Base-by-base conservation (phyloP, 169 alveolate species). In the Cryptosporidium viatorum region DNA sequence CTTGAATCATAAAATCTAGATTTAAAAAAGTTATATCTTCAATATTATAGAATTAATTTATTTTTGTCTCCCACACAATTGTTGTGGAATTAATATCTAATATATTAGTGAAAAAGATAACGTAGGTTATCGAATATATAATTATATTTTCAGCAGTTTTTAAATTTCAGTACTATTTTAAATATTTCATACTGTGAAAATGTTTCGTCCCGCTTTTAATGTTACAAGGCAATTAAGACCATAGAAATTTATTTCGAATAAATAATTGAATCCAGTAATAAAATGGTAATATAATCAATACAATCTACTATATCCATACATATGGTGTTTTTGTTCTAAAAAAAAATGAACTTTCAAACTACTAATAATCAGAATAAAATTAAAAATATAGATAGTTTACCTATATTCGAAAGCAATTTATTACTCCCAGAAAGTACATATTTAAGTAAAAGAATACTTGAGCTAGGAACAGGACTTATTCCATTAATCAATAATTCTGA, bases 391-490 rank as follows among this genome's bases (percentile, higher is more conserved):
- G 23, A 23, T 48, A 48, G 55, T 12, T 48, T 55, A 2, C 14
- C 67, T 16, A 23, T 16, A n/a, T n/a, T 55, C 18, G 67, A 10
- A 55, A 55, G 23, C 35, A 26, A 55, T 21, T 14, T 12, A 55
- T 55, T 21, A 23, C 35, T 12, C 3, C 18, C 67, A 7, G 68
- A 39, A 7, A 35, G 43, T 45, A 41, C 18, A 37, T 29, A 60
- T 31, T 62, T 80, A 50, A 80, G 89, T 59, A 60, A 62, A 33
- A 80, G 89, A 39, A 62, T 80, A 80, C 50, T 41, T 41, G 69
- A 80, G 33, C 41, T 80, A 26, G 89, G 89, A 62, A 59, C 80
- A 37, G 89, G 89, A 37, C 67, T 65, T 29, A 80, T 80, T 23
- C 89, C 89, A 37, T 41, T 80, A 62, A 67, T 80, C 18, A 80